Evolutionary conservation across 1,284 basidiomycete genomes (phyloP).

Genomic region (Pyrrhoderma noxium): DNA sequence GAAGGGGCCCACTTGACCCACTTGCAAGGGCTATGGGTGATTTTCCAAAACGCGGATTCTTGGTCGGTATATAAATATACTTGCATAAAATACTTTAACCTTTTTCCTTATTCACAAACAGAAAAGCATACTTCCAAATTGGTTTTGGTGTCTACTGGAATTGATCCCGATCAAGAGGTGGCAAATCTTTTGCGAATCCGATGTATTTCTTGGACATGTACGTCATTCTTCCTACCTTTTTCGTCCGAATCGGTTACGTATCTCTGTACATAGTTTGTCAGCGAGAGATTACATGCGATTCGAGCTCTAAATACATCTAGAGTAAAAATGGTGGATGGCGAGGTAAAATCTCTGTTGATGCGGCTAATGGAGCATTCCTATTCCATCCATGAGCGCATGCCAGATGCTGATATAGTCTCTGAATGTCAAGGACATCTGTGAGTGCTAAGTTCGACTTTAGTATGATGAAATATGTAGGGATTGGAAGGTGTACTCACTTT

Average conservation of each 20-base stretch:
- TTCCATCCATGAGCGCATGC: constrained; percentile 8
- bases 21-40: constrained; percentile 18
- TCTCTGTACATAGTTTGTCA: constrained; percentile 1
- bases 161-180: constrained; percentile 15
- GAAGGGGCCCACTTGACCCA: constrained; percentile 9
- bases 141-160: constrained; percentile 15
- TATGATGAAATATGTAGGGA: too few relatives aligned
- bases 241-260: neutral
- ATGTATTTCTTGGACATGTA: constrained; percentile 11
- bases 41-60: constrained; percentile 20
- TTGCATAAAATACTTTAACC: neutral
- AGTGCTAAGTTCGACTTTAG: neutral
- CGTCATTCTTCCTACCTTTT: neutral
- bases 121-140: constrained; percentile 14
- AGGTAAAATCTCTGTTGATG: constrained; percentile 2
- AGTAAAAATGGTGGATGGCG: neutral
- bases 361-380: constrained; percentile 12
- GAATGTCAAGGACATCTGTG: constrained; percentile 19
- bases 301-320: neutral
- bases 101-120: neutral
- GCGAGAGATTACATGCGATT: constrained; percentile 4
- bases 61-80: constrained; percentile 9
- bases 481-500: neutral
- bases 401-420: constrained; percentile 19
- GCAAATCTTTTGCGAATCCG: constrained; percentile 16